Percentiles rank a stretch among this genome's conserved stretches.
phyloP scores from a whole-genome alignment of 768 basidiomycete genomes.

The Rhodotorula sphaerocarpa region DNA sequence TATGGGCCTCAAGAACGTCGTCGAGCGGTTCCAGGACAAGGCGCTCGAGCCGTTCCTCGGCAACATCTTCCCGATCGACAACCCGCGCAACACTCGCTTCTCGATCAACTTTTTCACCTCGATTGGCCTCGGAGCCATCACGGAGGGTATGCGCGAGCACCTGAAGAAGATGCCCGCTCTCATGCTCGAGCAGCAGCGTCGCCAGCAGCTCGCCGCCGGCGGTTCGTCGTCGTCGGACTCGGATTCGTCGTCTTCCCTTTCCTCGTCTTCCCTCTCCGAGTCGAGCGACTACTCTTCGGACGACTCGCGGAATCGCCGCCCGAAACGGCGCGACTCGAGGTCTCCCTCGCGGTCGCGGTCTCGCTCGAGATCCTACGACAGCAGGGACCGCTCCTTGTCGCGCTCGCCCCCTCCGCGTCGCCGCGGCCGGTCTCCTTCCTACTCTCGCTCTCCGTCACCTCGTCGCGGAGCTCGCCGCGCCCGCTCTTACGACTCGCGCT shows the following conservation, averaged over 20 bases:
- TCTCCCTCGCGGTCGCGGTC: neutral
- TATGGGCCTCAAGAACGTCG: conserved; percentile 78
- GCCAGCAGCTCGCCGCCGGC: conserved; percentile 25
- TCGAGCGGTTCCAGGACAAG: conserved; percentile 80
- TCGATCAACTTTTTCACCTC: conserved; percentile 73
- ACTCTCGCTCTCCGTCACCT: conserved; percentile 10
- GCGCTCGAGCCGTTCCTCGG: conserved; percentile 64
- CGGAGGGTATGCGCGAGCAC: conserved; percentile 94
- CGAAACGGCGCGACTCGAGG: conserved; percentile 19
- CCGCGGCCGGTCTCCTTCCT: conserved; percentile 12
- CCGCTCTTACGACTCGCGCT: conserved; percentile 5
- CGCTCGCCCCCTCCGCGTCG: conserved; percentile 7
- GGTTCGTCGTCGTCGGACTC: conserved; percentile 34
- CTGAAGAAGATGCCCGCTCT: conserved; percentile 89
- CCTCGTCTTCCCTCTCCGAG: conserved; percentile 37
- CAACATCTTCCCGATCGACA: conserved; percentile 90
- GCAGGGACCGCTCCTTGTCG: conserved; percentile 15
- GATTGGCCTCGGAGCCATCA: conserved; percentile 78
- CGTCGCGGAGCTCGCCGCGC: neutral
- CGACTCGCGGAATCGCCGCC: conserved; percentile 19
- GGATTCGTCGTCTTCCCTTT: conserved; percentile 34
- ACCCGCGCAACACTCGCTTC: conserved; percentile 85
- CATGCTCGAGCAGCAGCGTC: conserved; percentile 52
- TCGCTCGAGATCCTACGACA: neutral
- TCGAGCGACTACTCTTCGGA: conserved; percentile 32